These are phyloP conservation scores for Rhinocladiella similis DNA, from an alignment of 2,329 filamentous ascomycete species.

Conservation along the genomic window DNA sequence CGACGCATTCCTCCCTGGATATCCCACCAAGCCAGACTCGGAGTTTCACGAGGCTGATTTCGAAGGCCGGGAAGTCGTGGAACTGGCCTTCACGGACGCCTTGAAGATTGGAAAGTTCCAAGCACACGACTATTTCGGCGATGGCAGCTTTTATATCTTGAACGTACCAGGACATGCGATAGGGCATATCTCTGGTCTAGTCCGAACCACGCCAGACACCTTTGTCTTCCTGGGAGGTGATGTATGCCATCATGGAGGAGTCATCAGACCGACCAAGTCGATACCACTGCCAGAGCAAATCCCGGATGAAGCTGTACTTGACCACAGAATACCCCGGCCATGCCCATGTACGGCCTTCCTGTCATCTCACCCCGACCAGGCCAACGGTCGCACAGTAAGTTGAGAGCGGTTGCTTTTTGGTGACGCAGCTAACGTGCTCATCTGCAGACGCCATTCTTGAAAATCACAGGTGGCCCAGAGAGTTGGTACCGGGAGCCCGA, in stretches of 20 bases:
- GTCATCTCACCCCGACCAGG: conserved; percentile 24
- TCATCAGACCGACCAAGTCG: conserved; percentile 32
- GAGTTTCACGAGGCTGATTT: conserved; percentile 36
- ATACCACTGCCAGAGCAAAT: conserved; percentile 30
- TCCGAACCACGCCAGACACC: conserved; percentile 37
- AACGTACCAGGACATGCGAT: conserved; percentile 49
- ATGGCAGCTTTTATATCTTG: conserved; percentile 42
- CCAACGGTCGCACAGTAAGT: conserved; percentile 1
- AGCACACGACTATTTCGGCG: conserved; percentile 43
- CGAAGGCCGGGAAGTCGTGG: conserved; percentile 26
- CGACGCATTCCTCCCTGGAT: conserved; percentile 47
- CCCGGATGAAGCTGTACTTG: not conserved
- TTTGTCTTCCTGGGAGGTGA: conserved; percentile 57
- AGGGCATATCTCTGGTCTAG: conserved; percentile 52
- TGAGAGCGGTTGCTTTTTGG: not conserved
- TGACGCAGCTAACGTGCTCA: not conserved
- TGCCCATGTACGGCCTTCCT: conserved; percentile 31
- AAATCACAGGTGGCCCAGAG: not conserved
- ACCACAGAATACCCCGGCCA: conserved; percentile 5
- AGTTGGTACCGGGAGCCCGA: conserved; percentile 26
- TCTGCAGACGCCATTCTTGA: not conserved
- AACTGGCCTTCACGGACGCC: conserved; percentile 19
- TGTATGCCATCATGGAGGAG: conserved; percentile 43
- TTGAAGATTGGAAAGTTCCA: conserved; percentile 37
- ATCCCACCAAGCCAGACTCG: conserved; percentile 41